Evolutionary conservation across 345 rosid species (phyloP), one percentile per base, ranked within the genome.

Genomic region (Ceriops decandra): DNA sequence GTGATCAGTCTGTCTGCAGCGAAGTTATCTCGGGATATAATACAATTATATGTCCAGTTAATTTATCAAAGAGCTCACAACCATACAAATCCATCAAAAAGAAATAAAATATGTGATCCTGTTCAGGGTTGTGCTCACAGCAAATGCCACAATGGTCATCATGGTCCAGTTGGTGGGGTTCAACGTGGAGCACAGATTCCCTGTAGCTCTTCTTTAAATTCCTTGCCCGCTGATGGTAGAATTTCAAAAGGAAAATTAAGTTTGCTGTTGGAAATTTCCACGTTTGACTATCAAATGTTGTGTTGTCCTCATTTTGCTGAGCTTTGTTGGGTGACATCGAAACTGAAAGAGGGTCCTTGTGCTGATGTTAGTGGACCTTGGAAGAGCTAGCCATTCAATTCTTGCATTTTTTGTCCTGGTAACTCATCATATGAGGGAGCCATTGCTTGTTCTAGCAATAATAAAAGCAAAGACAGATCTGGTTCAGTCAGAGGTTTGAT

Each of bases 371-470:
- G 82, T 63, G 95, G 97, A 47, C 89, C 91, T 24, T 90, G 95
- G 95, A 95, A 84, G 81, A 88, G 89, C 59, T 91, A 96, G 99
- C 96, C 97, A 26, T 95, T 95, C 79, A 91, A 95, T 83, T 82
- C 95, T 33, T 95, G 96, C 76, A 83, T 93, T 63, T 77, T 87
- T 77, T 86, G 89, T 69, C 96, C 99, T 49, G 21, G 53, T 66
- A 73, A 73, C 73, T 66, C 86, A 24, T 67, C 69, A 27, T 91
- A 90, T 63, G 80, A 69, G 68, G 69, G 69, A 64, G 54, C 69
- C 42, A 74, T 77, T 77, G 76, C 83, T 71, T 74, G 73, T 36
- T 79, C 96, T 64, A 76, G 68, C 74, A 86, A 81, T 74, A 54
- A 68, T 52, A 91, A 82, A 82, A 72, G 77, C 79, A 87, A 88